Evolutionary conservation across 106 monocot species (phyloP).

Genomic region (Hemerocallis citrina): DNA sequence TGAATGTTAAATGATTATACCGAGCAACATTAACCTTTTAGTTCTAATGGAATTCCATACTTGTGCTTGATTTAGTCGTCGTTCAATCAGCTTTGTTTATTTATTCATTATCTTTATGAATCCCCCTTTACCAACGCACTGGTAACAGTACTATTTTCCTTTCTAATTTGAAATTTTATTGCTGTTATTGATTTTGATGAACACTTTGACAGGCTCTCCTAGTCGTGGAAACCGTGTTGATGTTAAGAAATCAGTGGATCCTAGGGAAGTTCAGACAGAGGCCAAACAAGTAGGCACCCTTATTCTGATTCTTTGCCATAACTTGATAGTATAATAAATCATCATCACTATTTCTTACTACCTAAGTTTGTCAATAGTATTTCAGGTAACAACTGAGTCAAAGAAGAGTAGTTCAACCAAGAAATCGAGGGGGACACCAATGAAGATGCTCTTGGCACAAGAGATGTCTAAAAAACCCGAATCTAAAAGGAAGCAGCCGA

Average conservation of each 20-base stretch:
- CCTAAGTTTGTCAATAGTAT: not conserved
- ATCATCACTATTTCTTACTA: not conserved
- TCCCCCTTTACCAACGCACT: no score
- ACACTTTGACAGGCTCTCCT: conserved; percentile 22
- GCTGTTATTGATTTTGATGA: conserved; percentile 1
- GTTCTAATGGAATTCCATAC: no score
- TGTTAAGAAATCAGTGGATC: conserved; percentile 22
- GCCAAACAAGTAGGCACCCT: conserved; percentile 31
- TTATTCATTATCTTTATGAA: no score
- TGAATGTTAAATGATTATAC: no score
- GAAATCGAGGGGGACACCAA: conserved; percentile 48
- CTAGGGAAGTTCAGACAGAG: conserved; percentile 14
- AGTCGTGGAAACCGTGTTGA: conserved; percentile 18
- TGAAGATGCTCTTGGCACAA: conserved; percentile 81
- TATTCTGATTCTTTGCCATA: not conserved
- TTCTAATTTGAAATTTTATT: not conserved
- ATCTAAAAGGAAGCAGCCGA: conserved; percentile 35
- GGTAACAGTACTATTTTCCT: no score
- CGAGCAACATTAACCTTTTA: no score
- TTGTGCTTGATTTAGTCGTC: no score
- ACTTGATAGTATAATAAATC: not conserved
- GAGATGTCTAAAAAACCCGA: conserved; percentile 71
- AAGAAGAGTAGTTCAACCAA: conserved; percentile 32
- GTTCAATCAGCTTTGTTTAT: no score
- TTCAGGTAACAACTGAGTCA: conserved; percentile 32